phyloP scores from a whole-genome alignment of 805 yeast species.

The Grigorovia humatica region DNA sequence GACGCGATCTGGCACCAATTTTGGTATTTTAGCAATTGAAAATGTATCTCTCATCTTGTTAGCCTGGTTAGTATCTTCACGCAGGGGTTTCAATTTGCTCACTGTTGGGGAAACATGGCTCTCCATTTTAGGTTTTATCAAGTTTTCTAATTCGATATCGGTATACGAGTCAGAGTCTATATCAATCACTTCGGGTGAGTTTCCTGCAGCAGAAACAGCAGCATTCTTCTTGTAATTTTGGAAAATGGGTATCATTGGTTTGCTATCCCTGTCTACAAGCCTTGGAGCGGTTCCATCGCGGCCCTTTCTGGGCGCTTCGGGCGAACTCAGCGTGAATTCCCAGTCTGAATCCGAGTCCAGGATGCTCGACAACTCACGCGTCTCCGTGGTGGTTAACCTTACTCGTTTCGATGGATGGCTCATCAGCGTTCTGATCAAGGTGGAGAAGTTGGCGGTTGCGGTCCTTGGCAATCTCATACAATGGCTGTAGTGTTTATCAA shows the following conservation, averaged over 20 bases:
- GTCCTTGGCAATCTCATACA: neutral
- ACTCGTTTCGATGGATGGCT: constrained; percentile 2
- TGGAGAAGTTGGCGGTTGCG: neutral
- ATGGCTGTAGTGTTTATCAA: neutral
- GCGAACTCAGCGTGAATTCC: constrained; percentile 1
- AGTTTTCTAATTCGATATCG: neutral
- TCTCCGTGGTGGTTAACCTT: constrained; percentile 4
- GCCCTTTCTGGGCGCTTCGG: neutral
- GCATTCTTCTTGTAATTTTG: neutral
- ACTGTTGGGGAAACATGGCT: no score
- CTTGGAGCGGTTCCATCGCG: neutral
- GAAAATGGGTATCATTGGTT: neutral
- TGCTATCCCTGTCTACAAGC: neutral
- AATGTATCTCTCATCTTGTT: neutral
- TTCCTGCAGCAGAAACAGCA: no score
- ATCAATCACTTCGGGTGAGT: neutral
- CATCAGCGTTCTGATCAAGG: neutral
- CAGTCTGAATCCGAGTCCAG: constrained; percentile 12
- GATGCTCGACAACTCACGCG: constrained; percentile 3
- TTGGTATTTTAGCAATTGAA: neutral
- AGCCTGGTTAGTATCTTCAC: neutral
- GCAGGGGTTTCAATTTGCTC: neutral
- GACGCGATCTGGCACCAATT: neutral
- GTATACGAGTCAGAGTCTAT: neutral
- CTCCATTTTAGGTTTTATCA: neutral